Percentiles rank a stretch among this genome's conserved stretches.
Evolutionary conservation across 2,329 filamentous ascomycete species (phyloP).

Genomic region (Sporothrix schenckii): DNA sequence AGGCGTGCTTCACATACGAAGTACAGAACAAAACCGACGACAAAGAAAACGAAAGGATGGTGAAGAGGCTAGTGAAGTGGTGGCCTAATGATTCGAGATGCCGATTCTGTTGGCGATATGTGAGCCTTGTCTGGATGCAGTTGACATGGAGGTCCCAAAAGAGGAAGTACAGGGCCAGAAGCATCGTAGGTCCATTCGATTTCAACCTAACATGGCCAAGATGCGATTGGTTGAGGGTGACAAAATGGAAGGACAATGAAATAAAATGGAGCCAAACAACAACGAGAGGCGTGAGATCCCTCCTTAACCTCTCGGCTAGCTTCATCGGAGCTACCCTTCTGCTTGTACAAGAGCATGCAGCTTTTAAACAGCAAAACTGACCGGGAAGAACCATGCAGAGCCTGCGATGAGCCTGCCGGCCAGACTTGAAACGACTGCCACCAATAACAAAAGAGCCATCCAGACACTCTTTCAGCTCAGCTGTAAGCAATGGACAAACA

Average conservation of each 20-base stretch:
- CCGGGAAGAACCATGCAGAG: too few species aligned
- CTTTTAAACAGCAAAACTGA: too few species aligned
- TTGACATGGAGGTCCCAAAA: neutral
- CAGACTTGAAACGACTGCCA: too few species aligned
- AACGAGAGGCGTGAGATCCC: neutral
- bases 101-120: constrained; percentile 11
- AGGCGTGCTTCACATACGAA: neutral
- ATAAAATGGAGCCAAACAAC: neutral
- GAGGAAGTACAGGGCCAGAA: neutral
- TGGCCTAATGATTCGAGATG: neutral
- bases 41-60: neutral
- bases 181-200: neutral
- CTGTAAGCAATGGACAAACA: too few species aligned
- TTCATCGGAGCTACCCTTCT: too few species aligned
- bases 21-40: neutral
- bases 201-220: neutral
- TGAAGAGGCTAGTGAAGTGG: neutral
- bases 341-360: too few species aligned
- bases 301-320: too few species aligned
- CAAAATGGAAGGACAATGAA: too few species aligned
- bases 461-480: too few species aligned
- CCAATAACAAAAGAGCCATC: too few species aligned
- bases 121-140: neutral
- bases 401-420: too few species aligned
- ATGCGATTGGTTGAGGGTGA: neutral